Conservation (phyloP, 768 basidiomycete genomes). For the Russula compacta region DNA sequence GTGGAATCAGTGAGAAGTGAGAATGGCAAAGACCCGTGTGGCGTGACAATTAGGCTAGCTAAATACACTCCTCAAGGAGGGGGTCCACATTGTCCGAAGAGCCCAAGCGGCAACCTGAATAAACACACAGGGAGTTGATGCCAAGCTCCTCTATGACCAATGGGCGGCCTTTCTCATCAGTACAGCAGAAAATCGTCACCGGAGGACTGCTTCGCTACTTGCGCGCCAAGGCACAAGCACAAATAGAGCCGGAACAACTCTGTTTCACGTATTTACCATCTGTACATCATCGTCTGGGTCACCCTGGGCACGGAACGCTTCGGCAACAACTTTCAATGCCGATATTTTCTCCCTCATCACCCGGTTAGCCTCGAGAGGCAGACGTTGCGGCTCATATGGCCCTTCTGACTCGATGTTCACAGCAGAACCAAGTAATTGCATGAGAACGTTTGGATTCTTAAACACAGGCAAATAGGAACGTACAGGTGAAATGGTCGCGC, state of each 20-base stretch:
- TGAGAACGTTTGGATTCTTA: not conserved
- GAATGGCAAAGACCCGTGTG: not conserved
- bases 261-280: constrained; percentile 37
- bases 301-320: constrained; percentile 41
- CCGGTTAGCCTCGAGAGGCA: constrained; percentile 69
- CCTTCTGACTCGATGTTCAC: constrained; percentile 91
- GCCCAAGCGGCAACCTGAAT: too few species aligned
- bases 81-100: too few species aligned
- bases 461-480: constrained; percentile 23
- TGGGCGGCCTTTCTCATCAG: not conserved
- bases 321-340: constrained; percentile 47
- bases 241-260: not conserved
- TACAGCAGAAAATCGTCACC: not conserved
- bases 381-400: constrained; percentile 73
- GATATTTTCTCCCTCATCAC: constrained; percentile 79
- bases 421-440: constrained; percentile 24
- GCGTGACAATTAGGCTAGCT: not conserved
- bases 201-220: not conserved
- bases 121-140: too few species aligned
- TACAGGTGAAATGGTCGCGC: constrained; percentile 89
- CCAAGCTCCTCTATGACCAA: not conserved
- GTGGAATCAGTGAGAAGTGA: not conserved
- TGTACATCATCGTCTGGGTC: constrained; percentile 37
- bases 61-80: not conserved
- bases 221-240: too few species aligned